Base-by-base conservation (phyloP, 441 rosid species). In the Croton setiger region DNA sequence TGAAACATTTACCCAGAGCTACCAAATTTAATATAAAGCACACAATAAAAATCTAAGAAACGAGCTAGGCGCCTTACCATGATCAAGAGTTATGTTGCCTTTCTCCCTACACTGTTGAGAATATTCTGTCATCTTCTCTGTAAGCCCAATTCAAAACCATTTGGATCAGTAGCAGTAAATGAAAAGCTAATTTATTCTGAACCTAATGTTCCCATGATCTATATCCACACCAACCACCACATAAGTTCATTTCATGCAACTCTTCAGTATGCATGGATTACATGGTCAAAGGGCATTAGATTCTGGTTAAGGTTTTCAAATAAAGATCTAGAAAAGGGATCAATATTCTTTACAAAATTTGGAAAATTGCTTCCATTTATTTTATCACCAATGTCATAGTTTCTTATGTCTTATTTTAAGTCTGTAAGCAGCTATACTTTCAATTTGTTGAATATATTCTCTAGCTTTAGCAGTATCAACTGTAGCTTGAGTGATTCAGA, bases 101-200 rank as follows among this genome's bases (percentile, higher is more conserved):
- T 78, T 86, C 74, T 84, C 91, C 77, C 69, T 53, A 52, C 64
- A 81, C 47, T 76, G 86, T 39, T 72, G 85, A 58, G 81, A 69
- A 80, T 47, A 81, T 74, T 82, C 97, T 57, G 73, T 51, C 80
- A 80, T 72, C 86, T 86, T 88, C 71, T 82, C 97, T 87, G 87
- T 27, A 74, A 75, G 68, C 43, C 12, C 68, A 82, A 67, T 76
- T 71, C 70, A 75, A 11, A 76, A 43, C 64, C 49, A 1, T 49
- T 69, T 31, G 68, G 47, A 60, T 70, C 27, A 71, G 43, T 18
- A 68, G 48, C 20, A 57, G 52, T 44, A 69, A 0, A 45, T 36
- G 1, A 18, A 66, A 61, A 35, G 31, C 9, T 57, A 1, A 36
- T 56, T 27, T 11, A 59, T 18, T 13, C 17, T 45, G 9, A 47